These are phyloP conservation scores for Syzygium grande DNA, from an alignment of 345 rosid genomes.

Conservation along the genomic window DNA sequence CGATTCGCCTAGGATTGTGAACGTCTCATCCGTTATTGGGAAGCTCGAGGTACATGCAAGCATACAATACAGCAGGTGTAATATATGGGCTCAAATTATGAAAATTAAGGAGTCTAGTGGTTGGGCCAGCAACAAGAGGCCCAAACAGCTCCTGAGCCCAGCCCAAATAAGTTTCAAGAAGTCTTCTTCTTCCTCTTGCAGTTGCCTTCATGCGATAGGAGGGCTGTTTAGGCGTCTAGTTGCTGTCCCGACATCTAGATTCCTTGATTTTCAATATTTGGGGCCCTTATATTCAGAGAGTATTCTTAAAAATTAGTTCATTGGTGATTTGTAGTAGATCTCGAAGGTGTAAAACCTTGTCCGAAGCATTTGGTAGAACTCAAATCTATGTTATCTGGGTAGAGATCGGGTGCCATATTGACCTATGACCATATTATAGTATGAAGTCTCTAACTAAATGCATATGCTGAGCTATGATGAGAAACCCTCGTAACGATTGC, in stretches of 20 bases:
- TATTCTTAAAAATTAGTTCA: not conserved
- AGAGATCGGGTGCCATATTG: not conserved
- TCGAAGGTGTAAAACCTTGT: not conserved
- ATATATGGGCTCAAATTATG: not conserved
- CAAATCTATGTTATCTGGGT: not conserved
- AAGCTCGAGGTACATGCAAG: conserved; percentile 20
- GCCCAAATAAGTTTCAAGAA: too few species aligned
- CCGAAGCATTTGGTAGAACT: not conserved
- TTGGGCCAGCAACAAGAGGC: not conserved
- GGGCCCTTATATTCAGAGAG: not conserved
- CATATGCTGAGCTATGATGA: not conserved
- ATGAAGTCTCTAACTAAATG: not conserved
- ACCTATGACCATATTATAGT: not conserved
- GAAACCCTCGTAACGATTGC: not conserved
- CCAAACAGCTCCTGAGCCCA: not conserved
- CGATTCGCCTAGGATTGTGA: conserved; percentile 38
- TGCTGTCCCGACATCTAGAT: not conserved
- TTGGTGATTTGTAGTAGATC: not conserved
- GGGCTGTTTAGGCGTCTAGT: not conserved
- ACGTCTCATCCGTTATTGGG: conserved; percentile 34
- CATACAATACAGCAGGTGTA: not conserved
- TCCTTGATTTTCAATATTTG: too few species aligned
- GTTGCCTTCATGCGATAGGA: not conserved
- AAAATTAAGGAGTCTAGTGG: not conserved
- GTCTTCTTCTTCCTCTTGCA: too few species aligned